phyloP scores from a whole-genome alignment of 2,329 filamentous ascomycete species.

The Daldinia eschscholtzii region DNA sequence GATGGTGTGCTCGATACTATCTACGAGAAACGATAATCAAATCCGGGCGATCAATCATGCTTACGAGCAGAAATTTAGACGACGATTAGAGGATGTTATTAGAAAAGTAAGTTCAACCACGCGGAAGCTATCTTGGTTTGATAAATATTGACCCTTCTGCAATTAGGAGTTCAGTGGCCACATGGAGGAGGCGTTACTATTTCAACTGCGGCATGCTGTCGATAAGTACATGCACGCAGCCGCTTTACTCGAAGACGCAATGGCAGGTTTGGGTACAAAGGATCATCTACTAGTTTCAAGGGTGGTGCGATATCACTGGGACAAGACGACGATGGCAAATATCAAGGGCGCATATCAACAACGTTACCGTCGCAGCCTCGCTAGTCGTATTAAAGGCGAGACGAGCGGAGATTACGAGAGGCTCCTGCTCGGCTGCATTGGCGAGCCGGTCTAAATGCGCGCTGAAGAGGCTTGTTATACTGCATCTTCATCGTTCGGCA shows the following conservation, averaged over 20 bases:
- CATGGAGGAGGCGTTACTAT: conserved; percentile 86
- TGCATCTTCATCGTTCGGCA: not conserved
- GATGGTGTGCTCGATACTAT: conserved; percentile 82
- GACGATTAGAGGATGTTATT: conserved; percentile 78
- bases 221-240: conserved; percentile 91
- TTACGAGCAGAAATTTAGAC: conserved; percentile 80
- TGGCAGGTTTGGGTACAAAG: conserved; percentile 89
- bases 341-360: conserved; percentile 83
- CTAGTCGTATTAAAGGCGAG: conserved; percentile 80
- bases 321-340: conserved; percentile 77
- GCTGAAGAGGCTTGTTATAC: conserved; percentile 7
- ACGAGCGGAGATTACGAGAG: conserved; percentile 86
- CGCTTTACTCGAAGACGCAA: conserved; percentile 82
- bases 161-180: conserved; percentile 85
- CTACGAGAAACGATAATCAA: conserved; percentile 81
- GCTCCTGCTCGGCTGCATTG: conserved; percentile 78
- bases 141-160: conserved; percentile 26
- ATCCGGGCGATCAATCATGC: conserved; percentile 82
- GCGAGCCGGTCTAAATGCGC: conserved; percentile 54
- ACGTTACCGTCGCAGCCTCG: conserved; percentile 75
- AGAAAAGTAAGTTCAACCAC: conserved; percentile 65
- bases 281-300: conserved; percentile 82
- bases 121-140: not conserved
- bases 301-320: conserved; percentile 88
- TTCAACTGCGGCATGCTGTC: conserved; percentile 80